Conservation (phyloP, 23 red algal genomes). For the Pyropia haitanensis region DNA sequence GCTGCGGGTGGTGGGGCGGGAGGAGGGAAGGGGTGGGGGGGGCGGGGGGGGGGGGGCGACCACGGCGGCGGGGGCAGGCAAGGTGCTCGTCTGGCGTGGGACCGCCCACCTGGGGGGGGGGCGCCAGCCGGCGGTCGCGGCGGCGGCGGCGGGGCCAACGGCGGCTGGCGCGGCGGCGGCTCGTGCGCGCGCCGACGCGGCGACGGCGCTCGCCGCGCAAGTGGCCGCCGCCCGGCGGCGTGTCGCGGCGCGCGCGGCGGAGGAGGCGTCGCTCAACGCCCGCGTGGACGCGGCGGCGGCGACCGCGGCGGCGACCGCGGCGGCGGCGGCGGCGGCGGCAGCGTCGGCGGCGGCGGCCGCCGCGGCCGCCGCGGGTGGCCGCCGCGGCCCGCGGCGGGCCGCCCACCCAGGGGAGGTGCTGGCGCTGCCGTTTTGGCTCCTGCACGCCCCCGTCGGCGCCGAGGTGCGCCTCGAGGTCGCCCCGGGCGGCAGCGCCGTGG, state of each 20-base stretch:
- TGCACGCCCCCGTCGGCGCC: conserved; percentile 15
- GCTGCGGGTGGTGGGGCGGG: conserved; percentile 22
- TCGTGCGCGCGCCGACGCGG: background rate
- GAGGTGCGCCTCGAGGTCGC: conserved; percentile 23
- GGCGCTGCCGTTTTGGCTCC: conserved; percentile 38
- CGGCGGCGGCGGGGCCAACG: background rate
- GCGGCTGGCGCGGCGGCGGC: background rate
- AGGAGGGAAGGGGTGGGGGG: conserved; percentile 1
- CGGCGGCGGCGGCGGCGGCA: background rate
- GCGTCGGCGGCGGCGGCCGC: background rate
- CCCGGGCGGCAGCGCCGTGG: background rate
- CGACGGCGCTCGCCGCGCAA: background rate
- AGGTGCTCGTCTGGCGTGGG: conserved; percentile 34
- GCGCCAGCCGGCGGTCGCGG: background rate
- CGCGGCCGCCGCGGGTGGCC: background rate
- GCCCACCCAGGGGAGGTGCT: background rate
- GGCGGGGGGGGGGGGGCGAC: no score
- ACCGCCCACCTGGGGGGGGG: conserved; percentile 7
- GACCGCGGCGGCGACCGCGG: background rate
- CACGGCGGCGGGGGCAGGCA: conserved; percentile 9
- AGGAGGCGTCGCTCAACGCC: background rate
- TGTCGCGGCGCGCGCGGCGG: background rate
- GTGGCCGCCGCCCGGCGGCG: background rate
- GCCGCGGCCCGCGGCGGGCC: background rate
- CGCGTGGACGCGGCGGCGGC: background rate